Evolutionary conservation across 805 yeast genomes (phyloP), one percentile per base, ranked within the genome.

Genomic region (Vanderwaltozyma yarrowii): DNA sequence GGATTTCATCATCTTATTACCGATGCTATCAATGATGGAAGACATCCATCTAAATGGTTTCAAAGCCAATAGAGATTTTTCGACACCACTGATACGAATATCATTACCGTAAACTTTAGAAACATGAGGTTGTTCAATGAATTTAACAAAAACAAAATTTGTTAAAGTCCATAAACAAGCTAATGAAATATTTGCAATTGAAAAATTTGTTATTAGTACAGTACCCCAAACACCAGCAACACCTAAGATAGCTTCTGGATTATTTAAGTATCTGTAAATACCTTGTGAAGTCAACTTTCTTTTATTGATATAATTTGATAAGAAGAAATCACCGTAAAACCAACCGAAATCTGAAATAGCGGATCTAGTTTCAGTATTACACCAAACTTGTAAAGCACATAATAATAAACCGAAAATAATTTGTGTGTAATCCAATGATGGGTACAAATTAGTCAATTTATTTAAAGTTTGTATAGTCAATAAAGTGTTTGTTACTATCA

Each of bases 311-410:
- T 71, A 64, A 37, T 68, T 71, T 27, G 81, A 75, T 41, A 80
- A 62, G 59, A 82, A 83, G 60, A 83, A 83, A 57, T 83, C 94
- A 40, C 94, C 94, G 56, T 79, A 83, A 51, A 82, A 83, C 92
- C 92, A 83, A n/a, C 94, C 92, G 58, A 78, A 81, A 43, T 80
- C 80, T 2, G 89, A 89, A 45, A 83, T 75, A 35, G 82, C 76
- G 32, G 74, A 73, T 45, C 76, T 69, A 27, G 82, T 80, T 23
- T 85, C 80, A 18, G 67, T 49, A 46, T 80, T 76, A 26, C 85
- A 79, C 80, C 85, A 76, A 14, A 70, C 54, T 49, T 83, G 94
- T 21, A 83, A 64, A 7, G 68, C 47, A 13, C 78, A 63, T 26
- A 81, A 63, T 41, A 74, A 55, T 1, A 61, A 43, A 10, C 89